A percentile compares a stretch with the other conserved stretches of the same genome.
These are phyloP conservation scores for Fallopia convolvulus DNA, from an alignment of 148 eudicot species.

Conservation along the genomic window DNA sequence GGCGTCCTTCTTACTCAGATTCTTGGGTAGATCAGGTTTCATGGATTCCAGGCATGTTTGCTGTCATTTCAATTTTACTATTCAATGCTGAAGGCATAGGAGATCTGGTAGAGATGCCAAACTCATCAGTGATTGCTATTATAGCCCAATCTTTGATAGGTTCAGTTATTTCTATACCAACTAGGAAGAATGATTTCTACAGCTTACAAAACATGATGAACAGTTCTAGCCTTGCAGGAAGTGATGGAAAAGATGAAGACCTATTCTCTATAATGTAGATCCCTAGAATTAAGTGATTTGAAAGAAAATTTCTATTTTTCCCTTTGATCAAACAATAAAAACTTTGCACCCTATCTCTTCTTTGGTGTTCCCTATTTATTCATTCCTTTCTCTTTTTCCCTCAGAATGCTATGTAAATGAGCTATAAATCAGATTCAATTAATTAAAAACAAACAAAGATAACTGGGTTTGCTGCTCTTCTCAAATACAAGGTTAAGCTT, in stretches of 20 bases:
- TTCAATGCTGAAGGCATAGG: neutral
- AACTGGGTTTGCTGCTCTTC: neutral
- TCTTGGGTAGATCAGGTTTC: constrained; percentile 94
- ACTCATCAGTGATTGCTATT: neutral
- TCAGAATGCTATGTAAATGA: neutral
- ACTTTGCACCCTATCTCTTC: neutral
- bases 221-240: neutral
- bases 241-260: neutral
- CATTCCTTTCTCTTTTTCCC: neutral
- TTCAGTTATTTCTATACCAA: neutral
- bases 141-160: neutral
- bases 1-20: constrained; percentile 70
- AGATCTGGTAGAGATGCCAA: neutral
- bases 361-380: neutral
- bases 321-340: neutral
- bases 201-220: neutral
- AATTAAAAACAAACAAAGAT: neutral
- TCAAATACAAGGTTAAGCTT: neutral
- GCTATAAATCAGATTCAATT: neutral
- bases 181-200: neutral
- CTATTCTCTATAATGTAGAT: neutral
- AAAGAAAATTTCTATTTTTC: neutral
- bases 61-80: neutral
- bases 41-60: constrained; percentile 72
- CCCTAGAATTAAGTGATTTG: neutral